These are phyloP conservation scores for Yarrowia galli DNA, from an alignment of 1,139 yeast species.

Conservation along the genomic window DNA sequence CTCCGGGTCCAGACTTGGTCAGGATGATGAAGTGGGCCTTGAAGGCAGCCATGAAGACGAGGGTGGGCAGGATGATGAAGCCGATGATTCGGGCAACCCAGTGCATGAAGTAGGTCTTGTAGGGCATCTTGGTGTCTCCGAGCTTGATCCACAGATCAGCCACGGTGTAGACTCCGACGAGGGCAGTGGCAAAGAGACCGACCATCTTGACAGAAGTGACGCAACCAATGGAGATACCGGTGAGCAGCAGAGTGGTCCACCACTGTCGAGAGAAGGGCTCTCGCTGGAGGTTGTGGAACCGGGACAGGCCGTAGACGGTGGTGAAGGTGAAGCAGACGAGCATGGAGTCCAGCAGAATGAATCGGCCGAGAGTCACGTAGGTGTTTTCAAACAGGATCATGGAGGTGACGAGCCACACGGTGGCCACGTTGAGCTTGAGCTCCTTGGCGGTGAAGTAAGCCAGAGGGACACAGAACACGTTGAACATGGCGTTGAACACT, in stretches of 20 bases:
- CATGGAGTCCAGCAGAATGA: slow-evolving; percentile 96
- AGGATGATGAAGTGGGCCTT: slow-evolving; percentile 79
- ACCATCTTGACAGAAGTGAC: slow-evolving; percentile 93
- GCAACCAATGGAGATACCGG: slow-evolving; percentile 89
- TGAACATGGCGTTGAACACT: slow-evolving; percentile 88
- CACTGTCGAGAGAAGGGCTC: slow-evolving; percentile 76
- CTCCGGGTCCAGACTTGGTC: slow-evolving; percentile 90
- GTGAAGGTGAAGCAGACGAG: slow-evolving; percentile 88
- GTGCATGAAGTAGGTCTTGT: slow-evolving; percentile 60
- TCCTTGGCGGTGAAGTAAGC: slow-evolving; percentile 93
- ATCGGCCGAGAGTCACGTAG: slow-evolving; percentile 87
- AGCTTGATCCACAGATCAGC: slow-evolving; percentile 73
- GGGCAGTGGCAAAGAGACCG: slow-evolving; percentile 81
- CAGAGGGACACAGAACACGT: slow-evolving; percentile 88
- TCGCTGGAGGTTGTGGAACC: slow-evolving; percentile 77
- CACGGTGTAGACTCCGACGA: slow-evolving; percentile 85
- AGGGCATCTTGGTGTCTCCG: slow-evolving; percentile 58
- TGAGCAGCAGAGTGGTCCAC: slow-evolving; percentile 88
- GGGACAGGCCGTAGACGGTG: slow-evolving; percentile 76
- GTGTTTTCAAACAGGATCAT: slow-evolving; percentile 89
- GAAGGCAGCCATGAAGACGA: slow-evolving; percentile 74
- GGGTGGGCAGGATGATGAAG: slow-evolving; percentile 75
- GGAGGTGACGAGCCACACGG: slow-evolving; percentile 87
- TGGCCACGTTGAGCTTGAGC: slow-evolving; percentile 77
- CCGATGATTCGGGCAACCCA: slow-evolving; percentile 75